Evolutionary conservation across 139 green algal species (phyloP), one percentile per base, ranked within the genome.

Genomic region (Tetradesmus obliquus): DNA sequence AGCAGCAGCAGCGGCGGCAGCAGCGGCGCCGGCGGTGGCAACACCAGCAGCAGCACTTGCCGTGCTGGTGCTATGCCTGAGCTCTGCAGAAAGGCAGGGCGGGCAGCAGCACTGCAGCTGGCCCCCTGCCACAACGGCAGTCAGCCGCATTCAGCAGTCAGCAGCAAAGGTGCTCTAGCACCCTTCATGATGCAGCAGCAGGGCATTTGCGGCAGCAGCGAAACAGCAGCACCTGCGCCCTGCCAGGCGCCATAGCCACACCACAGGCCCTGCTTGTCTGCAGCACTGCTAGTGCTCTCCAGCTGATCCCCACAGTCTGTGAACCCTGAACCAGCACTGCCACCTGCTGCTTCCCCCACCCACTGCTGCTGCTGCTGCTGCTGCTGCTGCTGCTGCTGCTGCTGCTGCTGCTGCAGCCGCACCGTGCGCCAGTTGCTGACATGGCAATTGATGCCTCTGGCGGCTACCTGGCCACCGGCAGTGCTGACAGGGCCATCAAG

Each of bases 381-480:
- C 45, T 54, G 4, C 19, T 74, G 55, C 45, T 88, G 32, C 45
- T 82, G n/a, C 15, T 12, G 5, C 32, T 83, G 12, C 24, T 83
- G 7, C 19, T 69, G 9, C 20, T 22, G 2, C 7, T 12, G n/a
- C 90, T 79, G 76, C 95, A 96, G 93, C 94, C 93, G 19, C 97
- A 99, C 93, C 91, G 90, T 2, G 95, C 94, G 1, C 98, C 98
- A 1, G 94, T 99, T 9, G 91, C 96, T 0, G 95, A 97, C 92
- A 94, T 99, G 91, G 93, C 93, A 0, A 94, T 98, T 51, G 97
- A 99, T 84, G 79, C 96, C 0, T 96, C 95, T 17, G 97, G 97
- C 0, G 94, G 94, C 17, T 95, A 98, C 84, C 94, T 99, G 60
- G 97, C 96, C 5, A 99, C 94, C 2, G 96, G 88, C 8, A 94